Evolutionary conservation across 2,329 filamentous ascomycete genomes (phyloP).

Genomic region (Metarhizium guizhouense): DNA sequence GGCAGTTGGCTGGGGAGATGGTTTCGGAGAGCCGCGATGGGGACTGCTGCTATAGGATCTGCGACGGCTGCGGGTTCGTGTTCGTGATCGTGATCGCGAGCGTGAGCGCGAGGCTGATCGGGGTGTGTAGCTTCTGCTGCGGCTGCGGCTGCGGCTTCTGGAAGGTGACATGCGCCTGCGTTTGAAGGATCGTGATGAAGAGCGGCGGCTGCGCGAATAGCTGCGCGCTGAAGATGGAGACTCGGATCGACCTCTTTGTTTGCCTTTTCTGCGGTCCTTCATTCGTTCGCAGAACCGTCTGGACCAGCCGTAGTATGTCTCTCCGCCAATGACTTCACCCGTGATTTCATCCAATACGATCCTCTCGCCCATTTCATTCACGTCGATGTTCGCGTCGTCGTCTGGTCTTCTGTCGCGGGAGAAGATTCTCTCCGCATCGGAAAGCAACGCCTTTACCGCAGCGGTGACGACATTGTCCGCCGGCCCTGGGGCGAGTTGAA

Average conservation of each 20-base stretch:
- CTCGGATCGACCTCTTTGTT: constrained; percentile 23
- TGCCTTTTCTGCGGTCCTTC: constrained; percentile 43
- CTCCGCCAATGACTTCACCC: constrained; percentile 53
- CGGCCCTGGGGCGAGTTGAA: constrained; percentile 60
- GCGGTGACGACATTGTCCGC: constrained; percentile 56
- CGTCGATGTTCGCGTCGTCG: constrained; percentile 46
- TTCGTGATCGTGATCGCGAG: constrained; percentile 16
- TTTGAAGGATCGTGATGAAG: constrained; percentile 21
- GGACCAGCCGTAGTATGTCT: constrained; percentile 87
- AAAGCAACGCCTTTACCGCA: constrained; percentile 62
- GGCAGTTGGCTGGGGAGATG: constrained; percentile 8
- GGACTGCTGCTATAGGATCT: constrained; percentile 4
- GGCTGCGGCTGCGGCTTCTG: constrained; percentile 15
- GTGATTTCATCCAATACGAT: constrained; percentile 57
- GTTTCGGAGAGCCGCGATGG: constrained; percentile 14
- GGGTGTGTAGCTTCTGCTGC: constrained; percentile 22
- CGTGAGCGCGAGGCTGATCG: constrained; percentile 7
- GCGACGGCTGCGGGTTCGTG: constrained; percentile 14
- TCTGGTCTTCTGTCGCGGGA: constrained; percentile 38
- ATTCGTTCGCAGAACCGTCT: constrained; percentile 72
- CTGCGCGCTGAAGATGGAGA: constrained; percentile 18
- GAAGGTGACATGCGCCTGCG: constrained; percentile 19
- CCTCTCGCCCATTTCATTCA: constrained; percentile 68
- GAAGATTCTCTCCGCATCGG: constrained; percentile 62
- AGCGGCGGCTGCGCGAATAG: constrained; percentile 18